Conservation (phyloP, 805 yeast species). For the Lipomyces orientalis region DNA sequence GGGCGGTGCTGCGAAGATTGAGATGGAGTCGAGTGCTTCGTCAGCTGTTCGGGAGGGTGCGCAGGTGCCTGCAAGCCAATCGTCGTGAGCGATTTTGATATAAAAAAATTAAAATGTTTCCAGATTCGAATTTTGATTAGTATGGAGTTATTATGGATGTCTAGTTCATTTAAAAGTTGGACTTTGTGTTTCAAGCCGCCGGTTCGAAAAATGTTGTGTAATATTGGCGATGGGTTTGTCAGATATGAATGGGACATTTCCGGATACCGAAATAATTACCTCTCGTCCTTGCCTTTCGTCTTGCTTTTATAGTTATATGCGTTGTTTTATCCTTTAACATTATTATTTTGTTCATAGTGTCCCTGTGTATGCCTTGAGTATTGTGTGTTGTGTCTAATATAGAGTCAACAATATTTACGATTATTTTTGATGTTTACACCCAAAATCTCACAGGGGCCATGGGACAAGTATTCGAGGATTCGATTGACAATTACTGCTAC, state of each 20-base stretch:
- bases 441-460: too few species aligned
- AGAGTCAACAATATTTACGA: neutral
- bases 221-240: neutral
- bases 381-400: neutral
- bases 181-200: neutral
- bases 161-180: neutral
- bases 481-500: too few species aligned
- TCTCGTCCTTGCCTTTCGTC: neutral
- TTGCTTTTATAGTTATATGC: neutral
- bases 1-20: slow-evolving; percentile 11
- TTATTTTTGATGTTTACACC: neutral
- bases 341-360: neutral
- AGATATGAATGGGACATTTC: neutral
- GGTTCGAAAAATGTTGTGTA: neutral
- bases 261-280: neutral
- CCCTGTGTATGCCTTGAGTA: neutral
- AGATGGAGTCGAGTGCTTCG: neutral
- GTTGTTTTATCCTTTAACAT: slow-evolving; percentile 1
- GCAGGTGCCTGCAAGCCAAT: neutral
- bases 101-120: neutral
- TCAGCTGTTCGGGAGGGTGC: neutral
- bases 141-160: neutral
- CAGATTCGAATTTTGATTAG: neutral
- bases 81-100: neutral
- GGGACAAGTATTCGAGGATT: too few species aligned